These are phyloP conservation scores for Cladosporium sp. DNA, from an alignment of 2,329 filamentous ascomycete genomes.

Conservation along the genomic window DNA sequence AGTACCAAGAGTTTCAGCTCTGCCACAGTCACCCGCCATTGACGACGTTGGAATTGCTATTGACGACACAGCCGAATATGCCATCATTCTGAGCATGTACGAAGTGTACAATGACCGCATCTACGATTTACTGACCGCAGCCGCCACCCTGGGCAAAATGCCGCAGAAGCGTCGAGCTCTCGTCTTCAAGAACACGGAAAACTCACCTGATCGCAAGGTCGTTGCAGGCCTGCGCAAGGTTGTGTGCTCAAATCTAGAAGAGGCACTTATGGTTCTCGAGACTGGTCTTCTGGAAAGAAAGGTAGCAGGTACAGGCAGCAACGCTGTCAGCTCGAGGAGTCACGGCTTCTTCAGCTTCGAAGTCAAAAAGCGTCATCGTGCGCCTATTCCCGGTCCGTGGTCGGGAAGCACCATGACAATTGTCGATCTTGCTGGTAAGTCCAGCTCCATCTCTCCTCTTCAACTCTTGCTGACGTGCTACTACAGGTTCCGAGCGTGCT, in stretches of 20 bases:
- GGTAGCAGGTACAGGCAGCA: constrained; percentile 88
- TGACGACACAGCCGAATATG: constrained; percentile 75
- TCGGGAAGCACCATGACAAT: constrained; percentile 78
- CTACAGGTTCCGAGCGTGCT: constrained; percentile 76
- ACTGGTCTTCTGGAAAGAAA: constrained; percentile 83
- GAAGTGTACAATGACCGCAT: constrained; percentile 99
- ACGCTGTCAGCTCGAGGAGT: constrained; percentile 86
- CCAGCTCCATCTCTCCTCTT: background rate
- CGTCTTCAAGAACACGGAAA: constrained; percentile 89
- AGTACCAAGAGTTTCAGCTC: constrained; percentile 67
- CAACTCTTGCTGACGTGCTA: constrained; percentile 27
- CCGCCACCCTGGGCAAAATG: constrained; percentile 55
- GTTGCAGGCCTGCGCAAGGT: constrained; percentile 91
- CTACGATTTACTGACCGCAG: constrained; percentile 79
- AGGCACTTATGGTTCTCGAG: constrained; percentile 87
- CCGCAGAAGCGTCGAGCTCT: constrained; percentile 70
- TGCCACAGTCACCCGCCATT: constrained; percentile 76
- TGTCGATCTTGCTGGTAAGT: constrained; percentile 79
- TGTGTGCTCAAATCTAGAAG: constrained; percentile 76
- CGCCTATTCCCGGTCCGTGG: constrained; percentile 62
- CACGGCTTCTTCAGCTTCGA: constrained; percentile 97
- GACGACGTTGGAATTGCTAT: constrained; percentile 67
- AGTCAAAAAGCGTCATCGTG: constrained; percentile 74
- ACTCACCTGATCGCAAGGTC: constrained; percentile 86
- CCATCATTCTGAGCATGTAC: constrained; percentile 93